phyloP scores from a whole-genome alignment of 441 rosid genomes.

The Populus hybrid region DNA sequence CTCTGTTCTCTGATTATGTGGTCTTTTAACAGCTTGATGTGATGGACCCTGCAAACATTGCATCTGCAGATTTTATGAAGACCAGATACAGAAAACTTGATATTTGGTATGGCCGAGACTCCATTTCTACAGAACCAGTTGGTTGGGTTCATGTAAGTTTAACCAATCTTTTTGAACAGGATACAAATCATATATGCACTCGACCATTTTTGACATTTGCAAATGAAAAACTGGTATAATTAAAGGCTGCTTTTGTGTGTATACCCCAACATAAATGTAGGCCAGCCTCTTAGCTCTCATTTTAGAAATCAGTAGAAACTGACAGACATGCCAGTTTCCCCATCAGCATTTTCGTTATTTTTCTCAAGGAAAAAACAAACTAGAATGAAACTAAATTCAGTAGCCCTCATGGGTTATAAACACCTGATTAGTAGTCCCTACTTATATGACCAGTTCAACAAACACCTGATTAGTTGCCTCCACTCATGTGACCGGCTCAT shows the following conservation, averaged over 20 bases:
- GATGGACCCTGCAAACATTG: constrained; percentile 21
- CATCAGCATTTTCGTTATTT: not conserved
- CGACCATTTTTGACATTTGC: too few relatives aligned
- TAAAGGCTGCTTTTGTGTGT: too few relatives aligned
- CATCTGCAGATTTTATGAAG: constrained; percentile 28
- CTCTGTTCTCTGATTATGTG: constrained; percentile 9
- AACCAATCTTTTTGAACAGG: not conserved
- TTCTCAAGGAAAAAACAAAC: not conserved
- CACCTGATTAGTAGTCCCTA: too few relatives aligned
- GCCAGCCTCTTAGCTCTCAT: too few relatives aligned
- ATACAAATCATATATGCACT: too few relatives aligned
- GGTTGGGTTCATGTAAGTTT: not conserved
- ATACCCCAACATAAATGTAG: too few relatives aligned
- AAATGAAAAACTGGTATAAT: too few relatives aligned
- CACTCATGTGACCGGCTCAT: too few relatives aligned
- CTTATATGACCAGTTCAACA: too few relatives aligned
- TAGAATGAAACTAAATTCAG: not conserved
- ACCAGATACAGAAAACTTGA: constrained; percentile 31
- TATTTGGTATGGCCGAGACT: constrained; percentile 8
- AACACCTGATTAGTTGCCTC: too few relatives aligned
- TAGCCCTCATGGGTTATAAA: too few relatives aligned
- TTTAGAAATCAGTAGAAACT: not conserved
- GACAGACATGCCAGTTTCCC: not conserved
- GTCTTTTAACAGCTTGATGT: constrained; percentile 43
- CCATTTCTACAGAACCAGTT: not conserved